Conservation (phyloP, 129 eudicot species). For the Helichrysum umbraculigerum region DNA sequence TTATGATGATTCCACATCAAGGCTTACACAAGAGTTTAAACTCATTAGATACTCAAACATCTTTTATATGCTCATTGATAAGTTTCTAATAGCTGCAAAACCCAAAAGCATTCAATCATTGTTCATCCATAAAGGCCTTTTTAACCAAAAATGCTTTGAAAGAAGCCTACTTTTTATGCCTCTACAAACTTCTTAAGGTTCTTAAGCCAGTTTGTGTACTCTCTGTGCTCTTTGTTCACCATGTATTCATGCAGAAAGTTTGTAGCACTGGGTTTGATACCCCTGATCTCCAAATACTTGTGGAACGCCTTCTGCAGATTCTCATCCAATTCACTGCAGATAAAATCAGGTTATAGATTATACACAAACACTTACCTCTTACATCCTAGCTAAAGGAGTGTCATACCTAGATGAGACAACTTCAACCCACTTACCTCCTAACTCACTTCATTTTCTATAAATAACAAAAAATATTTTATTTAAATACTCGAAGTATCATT, state of each 20-base stretch:
- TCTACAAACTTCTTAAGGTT: conserved; percentile 72
- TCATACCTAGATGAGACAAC: background rate
- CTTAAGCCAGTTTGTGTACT: conserved; percentile 73
- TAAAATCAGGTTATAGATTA: no score
- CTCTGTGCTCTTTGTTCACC: conserved; percentile 75
- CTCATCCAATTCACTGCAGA: conserved; percentile 79
- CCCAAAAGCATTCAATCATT: conserved; percentile 18
- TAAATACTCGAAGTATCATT: no score
- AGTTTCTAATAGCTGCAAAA: conserved; percentile 26
- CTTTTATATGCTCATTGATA: conserved; percentile 8
- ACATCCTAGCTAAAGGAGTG: no score
- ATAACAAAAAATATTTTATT: no score
- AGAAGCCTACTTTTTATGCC: conserved; percentile 37
- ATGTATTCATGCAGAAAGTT: conserved; percentile 81
- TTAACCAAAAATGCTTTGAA: background rate
- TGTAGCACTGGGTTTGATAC: conserved; percentile 69
- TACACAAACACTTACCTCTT: no score
- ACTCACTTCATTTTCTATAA: no score
- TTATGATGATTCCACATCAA: conserved; percentile 13
- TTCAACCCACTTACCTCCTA: background rate
- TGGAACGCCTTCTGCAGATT: conserved; percentile 89
- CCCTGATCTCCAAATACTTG: conserved; percentile 87
- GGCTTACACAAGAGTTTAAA: conserved; percentile 15
- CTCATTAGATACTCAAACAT: conserved; percentile 5
- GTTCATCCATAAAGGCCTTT: conserved; percentile 7